phyloP scores from a whole-genome alignment of 371 early-diverging fungal species.

The Apophysomyces variabilis region DNA sequence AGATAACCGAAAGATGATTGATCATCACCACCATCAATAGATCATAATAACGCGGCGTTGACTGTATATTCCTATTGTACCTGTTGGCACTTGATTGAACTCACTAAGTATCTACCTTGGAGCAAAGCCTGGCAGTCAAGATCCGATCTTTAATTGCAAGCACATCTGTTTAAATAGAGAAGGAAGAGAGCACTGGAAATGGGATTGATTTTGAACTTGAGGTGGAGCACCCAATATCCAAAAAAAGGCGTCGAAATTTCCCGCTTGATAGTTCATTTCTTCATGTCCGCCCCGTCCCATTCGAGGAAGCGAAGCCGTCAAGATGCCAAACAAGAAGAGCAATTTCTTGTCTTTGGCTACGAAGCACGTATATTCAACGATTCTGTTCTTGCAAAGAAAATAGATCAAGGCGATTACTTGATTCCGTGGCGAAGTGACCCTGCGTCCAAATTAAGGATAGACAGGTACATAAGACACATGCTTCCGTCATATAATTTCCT shows the following conservation, averaged over 20 bases:
- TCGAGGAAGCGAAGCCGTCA: background rate
- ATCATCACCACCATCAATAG: too few relatives aligned
- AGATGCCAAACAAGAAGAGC: constrained; percentile 6
- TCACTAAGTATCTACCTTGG: too few relatives aligned
- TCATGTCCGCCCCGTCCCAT: background rate
- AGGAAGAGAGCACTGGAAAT: too few relatives aligned
- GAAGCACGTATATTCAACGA: constrained; percentile 31
- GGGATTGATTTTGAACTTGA: too few relatives aligned
- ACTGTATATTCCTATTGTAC: too few relatives aligned
- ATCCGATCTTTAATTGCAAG: too few relatives aligned
- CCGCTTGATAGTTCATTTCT: background rate
- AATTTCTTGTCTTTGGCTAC: constrained; percentile 32
- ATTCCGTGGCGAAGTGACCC: constrained; percentile 27
- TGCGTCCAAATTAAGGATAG: constrained; percentile 13
- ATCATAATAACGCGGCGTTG: too few relatives aligned
- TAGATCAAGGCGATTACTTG: constrained; percentile 25
- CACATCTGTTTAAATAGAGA: too few relatives aligned
- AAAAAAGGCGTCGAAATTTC: background rate
- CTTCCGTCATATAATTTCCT: background rate
- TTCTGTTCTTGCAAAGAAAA: constrained; percentile 16
- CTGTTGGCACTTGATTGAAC: too few relatives aligned
- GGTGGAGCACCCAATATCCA: too few relatives aligned
- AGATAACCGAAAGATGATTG: too few relatives aligned
- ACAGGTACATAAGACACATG: constrained; percentile 19
- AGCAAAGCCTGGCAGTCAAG: too few relatives aligned